A percentile compares a stretch with the other conserved stretches of the same genome.
Conservation (phyloP, 2,329 filamentous ascomycete genomes). For the Aspergillus arachidicola region DNA sequence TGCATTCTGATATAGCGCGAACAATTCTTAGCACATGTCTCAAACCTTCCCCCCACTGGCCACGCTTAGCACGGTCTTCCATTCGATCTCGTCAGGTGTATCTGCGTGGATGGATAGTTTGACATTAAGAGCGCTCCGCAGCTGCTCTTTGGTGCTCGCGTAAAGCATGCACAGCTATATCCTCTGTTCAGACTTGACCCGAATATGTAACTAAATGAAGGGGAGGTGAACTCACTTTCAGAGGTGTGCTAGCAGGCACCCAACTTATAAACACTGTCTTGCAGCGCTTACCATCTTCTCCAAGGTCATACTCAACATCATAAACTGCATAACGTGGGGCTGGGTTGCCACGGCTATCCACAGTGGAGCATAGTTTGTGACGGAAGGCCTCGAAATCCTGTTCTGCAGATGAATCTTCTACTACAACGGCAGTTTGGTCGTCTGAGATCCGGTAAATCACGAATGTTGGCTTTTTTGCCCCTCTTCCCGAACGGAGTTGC, state of each 20-base stretch:
- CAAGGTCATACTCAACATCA: constrained; percentile 41
- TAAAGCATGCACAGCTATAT: constrained; percentile 35
- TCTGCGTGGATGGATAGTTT: constrained; percentile 8
- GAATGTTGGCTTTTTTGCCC: constrained; percentile 49
- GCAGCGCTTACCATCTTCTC: constrained; percentile 39
- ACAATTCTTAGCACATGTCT: neutral
- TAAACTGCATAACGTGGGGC: constrained; percentile 38
- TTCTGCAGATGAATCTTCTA: constrained; percentile 38
- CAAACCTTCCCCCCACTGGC: constrained; percentile 1
- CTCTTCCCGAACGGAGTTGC: constrained; percentile 29
- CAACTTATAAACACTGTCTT: constrained; percentile 7
- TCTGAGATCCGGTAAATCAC: constrained; percentile 49
- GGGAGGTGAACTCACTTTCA: neutral
- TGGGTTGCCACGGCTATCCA: constrained; percentile 19
- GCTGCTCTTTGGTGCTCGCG: constrained; percentile 8
- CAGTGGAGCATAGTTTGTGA: constrained; percentile 22
- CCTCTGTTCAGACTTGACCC: neutral
- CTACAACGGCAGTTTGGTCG: constrained; percentile 37
- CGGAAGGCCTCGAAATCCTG: constrained; percentile 31
- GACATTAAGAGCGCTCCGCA: constrained; percentile 3
- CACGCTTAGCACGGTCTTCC: constrained; percentile 5
- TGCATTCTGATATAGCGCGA: neutral
- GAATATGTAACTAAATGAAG: neutral
- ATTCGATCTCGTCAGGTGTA: constrained; percentile 10
- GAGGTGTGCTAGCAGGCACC: neutral